A percentile compares a stretch with the other conserved stretches of the same genome.
These are phyloP conservation scores for Verticillium nubilum DNA, from an alignment of 2,329 filamentous ascomycete genomes.

Conservation along the genomic window DNA sequence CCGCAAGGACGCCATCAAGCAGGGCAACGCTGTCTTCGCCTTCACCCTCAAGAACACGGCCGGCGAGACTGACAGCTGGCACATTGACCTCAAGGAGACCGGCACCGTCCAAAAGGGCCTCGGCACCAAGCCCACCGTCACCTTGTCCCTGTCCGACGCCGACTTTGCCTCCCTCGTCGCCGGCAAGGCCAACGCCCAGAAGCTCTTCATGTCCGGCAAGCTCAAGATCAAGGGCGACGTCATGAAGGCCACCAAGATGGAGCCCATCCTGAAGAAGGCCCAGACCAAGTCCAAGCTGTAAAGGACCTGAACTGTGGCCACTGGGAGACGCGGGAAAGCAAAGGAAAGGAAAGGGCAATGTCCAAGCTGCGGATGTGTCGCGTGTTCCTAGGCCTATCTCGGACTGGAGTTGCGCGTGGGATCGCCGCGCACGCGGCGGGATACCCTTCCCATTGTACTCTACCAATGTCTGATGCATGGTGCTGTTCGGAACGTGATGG, in stretches of 20 bases:
- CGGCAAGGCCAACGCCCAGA: constrained; percentile 91
- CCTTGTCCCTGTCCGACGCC: constrained; percentile 74
- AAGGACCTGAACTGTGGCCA: constrained; percentile 15
- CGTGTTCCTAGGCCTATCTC: no score
- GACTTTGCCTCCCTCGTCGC: constrained; percentile 80
- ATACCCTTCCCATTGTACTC: background rate
- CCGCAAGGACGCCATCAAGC: constrained; percentile 83
- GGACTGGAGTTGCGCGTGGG: background rate
- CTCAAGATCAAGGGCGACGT: constrained; percentile 97
- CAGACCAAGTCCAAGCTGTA: constrained; percentile 81
- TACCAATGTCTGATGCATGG: background rate
- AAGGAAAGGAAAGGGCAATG: background rate
- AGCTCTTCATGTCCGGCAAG: constrained; percentile 96
- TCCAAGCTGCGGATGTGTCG: no score
- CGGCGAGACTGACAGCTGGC: constrained; percentile 80
- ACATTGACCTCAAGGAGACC: constrained; percentile 90
- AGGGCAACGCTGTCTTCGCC: constrained; percentile 79
- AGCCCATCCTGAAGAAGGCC: constrained; percentile 85
- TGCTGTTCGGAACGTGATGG: background rate
- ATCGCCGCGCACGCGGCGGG: background rate
- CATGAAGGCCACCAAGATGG: constrained; percentile 98
- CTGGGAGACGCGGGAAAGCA: background rate
- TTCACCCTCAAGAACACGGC: constrained; percentile 87
- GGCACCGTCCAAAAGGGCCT: constrained; percentile 75
- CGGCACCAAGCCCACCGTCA: constrained; percentile 81